phyloP scores from a whole-genome alignment of 441 rosid genomes.

The Croton laevigatus region DNA sequence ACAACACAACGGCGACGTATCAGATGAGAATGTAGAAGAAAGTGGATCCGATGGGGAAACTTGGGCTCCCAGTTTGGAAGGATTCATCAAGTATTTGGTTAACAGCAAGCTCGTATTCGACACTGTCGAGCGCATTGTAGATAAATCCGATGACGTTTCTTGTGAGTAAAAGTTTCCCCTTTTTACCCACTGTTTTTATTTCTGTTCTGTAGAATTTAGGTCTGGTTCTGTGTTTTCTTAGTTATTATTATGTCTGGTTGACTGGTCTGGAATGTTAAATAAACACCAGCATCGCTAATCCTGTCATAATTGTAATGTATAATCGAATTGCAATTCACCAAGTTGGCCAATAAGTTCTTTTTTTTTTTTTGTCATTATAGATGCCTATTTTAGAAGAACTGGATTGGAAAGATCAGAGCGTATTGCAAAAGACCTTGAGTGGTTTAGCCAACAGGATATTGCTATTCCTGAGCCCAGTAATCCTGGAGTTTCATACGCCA shows the following conservation, averaged over 20 bases:
- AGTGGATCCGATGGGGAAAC: slow-evolving; percentile 29
- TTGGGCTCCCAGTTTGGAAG: slow-evolving; percentile 73
- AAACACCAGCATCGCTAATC: not conserved
- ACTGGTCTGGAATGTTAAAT: not conserved
- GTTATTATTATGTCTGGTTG: not conserved
- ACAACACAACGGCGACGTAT: slow-evolving; percentile 15
- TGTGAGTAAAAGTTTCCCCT: slow-evolving; percentile 42
- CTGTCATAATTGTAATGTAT: not conserved
- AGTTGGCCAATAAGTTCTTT: not conserved
- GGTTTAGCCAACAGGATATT: slow-evolving; percentile 48
- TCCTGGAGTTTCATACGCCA: slow-evolving; percentile 60
- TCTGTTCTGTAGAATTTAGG: not conserved
- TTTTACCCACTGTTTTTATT: not conserved
- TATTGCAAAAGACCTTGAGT: slow-evolving; percentile 65
- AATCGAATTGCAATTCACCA: no score
- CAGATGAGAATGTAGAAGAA: slow-evolving; percentile 14
- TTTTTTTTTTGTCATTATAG: slow-evolving; percentile 34
- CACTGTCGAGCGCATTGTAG: slow-evolving; percentile 71
- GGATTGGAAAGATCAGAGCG: slow-evolving; percentile 71
- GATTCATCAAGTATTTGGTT: slow-evolving; percentile 72
- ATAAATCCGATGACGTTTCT: slow-evolving; percentile 72
- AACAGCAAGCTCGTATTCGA: slow-evolving; percentile 76
- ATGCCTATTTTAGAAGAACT: slow-evolving; percentile 80
- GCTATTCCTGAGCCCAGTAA: slow-evolving; percentile 63
- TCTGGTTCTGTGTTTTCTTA: not conserved